phyloP scores from a whole-genome alignment of 345 rosid species.

The Salix exigua region DNA sequence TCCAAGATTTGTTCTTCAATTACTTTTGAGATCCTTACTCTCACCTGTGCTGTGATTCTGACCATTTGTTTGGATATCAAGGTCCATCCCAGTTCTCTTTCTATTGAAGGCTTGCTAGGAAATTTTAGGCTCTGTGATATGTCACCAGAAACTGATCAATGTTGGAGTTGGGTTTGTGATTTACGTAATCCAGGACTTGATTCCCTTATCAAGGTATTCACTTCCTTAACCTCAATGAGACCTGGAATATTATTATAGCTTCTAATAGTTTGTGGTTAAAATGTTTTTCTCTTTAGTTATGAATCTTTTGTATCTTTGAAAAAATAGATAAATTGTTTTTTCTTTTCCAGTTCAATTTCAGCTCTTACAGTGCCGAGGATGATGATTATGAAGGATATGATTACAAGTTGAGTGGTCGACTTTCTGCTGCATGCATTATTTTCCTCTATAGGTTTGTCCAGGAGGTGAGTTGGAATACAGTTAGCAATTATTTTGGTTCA shows the following conservation, averaged over 20 bases:
- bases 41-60: not conserved
- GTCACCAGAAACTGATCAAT: constrained; percentile 72
- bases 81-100: constrained; percentile 90
- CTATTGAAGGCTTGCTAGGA: constrained; percentile 89
- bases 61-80: constrained; percentile 27
- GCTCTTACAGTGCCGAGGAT: constrained; percentile 84
- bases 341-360: constrained; percentile 75
- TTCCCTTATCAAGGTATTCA: constrained; percentile 79
- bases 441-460: constrained; percentile 93
- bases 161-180: constrained; percentile 97
- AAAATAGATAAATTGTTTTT: not conserved
- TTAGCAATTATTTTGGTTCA: no score
- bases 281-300: not conserved
- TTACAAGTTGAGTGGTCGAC: constrained; percentile 80
- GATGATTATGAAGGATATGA: constrained; percentile 96
- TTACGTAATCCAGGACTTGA: constrained; percentile 93
- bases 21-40: not conserved
- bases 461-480: constrained; percentile 58
- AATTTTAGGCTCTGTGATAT: constrained; percentile 89
- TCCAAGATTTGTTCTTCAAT: not conserved
- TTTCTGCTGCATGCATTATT: constrained; percentile 91
- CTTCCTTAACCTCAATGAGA: not conserved
- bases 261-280: not conserved
- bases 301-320: constrained; percentile 1
- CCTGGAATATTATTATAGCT: not conserved